Evolutionary conservation across 306 rosid genomes (phyloP), one percentile per base, ranked within the genome.

Genomic region (Clitoria ternatea): DNA sequence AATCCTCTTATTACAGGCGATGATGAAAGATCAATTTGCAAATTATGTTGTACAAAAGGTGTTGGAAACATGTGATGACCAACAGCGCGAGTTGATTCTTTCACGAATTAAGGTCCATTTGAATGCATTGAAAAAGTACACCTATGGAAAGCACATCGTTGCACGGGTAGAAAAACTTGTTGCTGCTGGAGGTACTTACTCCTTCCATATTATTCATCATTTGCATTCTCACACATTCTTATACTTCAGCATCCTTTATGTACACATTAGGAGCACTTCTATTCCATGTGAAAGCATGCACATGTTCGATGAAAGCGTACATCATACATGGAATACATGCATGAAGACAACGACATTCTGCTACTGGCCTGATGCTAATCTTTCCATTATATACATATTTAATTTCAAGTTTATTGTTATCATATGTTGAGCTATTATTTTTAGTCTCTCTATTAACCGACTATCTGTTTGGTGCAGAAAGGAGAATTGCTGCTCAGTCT

Each of bases 121-220:
- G 85, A 93, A 91, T 80, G 98, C 98, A 15, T 62, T 93, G 83
- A 93, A 88, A 79, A 93, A 93, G 69, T 90, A 93, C 85, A 93
- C 98, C 9, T 93, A 93, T 0, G 97, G 98, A 70, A 90, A 90
- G 87, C 98, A 93, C 49, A 93, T 90, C 7, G 97, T 88, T 14
- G 92, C 96, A 0, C 98, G 98, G 54, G 98, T 93, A 79, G 97
- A 93, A 85, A 90, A 93, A 85, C 98, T 93, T 14, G 98, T 93
- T 64, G 97, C 96, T 15, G 98, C 98, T 13, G 97, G 98, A 76
- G 98, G 97, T 93, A 84, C 23, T 8, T 17, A 43, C 62, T 70
- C 64, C 26, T 40, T 3, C 3, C 48, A n/a, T n/a, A n/a, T n/a
- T n/a, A n/a, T n/a, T n/a, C n/a, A n/a, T n/a, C n/a, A n/a, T n/a